phyloP scores from a whole-genome alignment of 2,329 filamentous ascomycete genomes.

The Exserohilum turcica region DNA sequence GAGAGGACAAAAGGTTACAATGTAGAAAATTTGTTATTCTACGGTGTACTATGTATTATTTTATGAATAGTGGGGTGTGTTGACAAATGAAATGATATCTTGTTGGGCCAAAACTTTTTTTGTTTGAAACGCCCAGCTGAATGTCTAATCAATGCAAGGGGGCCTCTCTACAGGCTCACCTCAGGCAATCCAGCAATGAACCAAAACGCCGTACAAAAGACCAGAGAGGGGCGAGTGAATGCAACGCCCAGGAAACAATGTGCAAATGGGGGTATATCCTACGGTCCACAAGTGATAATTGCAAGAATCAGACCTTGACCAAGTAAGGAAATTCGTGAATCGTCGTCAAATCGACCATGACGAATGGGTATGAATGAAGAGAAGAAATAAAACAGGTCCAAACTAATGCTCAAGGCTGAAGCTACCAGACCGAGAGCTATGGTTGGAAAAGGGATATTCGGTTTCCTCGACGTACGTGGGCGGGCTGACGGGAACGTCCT shows the following conservation, averaged over 20 bases:
- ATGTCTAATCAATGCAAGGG: slow-evolving; percentile 17
- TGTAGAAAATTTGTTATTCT: neutral
- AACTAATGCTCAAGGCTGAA: slow-evolving; percentile 26
- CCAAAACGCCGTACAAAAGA: slow-evolving; percentile 13
- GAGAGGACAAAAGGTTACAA: neutral
- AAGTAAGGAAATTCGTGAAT: slow-evolving; percentile 30
- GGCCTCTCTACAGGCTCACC: slow-evolving; percentile 18
- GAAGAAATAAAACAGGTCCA: neutral
- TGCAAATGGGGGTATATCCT: slow-evolving; percentile 34
- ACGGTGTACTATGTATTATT: slow-evolving; percentile 11
- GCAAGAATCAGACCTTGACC: slow-evolving; percentile 21
- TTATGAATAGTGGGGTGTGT: no score
- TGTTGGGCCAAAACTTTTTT: slow-evolving; percentile 4
- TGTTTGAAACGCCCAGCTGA: slow-evolving; percentile 6
- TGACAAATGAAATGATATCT: neutral
- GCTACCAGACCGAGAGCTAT: slow-evolving; percentile 31
- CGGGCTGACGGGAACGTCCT: slow-evolving; percentile 87
- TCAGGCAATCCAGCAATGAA: slow-evolving; percentile 13
- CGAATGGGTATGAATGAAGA: slow-evolving; percentile 6
- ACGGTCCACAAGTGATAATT: slow-evolving; percentile 26
- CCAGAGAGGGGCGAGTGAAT: slow-evolving; percentile 12
- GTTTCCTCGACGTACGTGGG: slow-evolving; percentile 58
- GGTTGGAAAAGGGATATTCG: slow-evolving; percentile 28
- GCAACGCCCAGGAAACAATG: slow-evolving; percentile 3
- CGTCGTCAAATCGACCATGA: slow-evolving; percentile 7